Evolutionary conservation across 768 basidiomycete genomes (phyloP).

Genomic region (Amylocystis lapponica): DNA sequence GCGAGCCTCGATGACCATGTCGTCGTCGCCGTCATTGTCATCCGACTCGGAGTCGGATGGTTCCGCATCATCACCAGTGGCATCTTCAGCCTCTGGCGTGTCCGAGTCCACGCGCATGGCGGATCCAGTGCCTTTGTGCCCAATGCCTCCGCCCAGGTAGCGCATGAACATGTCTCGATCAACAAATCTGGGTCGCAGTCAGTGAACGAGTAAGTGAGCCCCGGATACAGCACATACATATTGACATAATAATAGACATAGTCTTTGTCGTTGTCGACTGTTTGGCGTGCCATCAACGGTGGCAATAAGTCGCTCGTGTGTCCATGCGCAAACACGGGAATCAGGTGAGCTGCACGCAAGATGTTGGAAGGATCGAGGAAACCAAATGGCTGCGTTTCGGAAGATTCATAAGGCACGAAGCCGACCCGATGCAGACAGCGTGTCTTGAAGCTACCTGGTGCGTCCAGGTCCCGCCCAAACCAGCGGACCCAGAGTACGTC

Average conservation of each 20-base stretch:
- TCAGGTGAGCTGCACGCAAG: conserved; percentile 34
- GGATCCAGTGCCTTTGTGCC: conserved; percentile 11
- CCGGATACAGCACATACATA: conserved; percentile 19
- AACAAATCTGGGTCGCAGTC: conserved; percentile 16
- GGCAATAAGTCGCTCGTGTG: conserved; percentile 7
- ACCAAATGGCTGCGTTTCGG: conserved; percentile 28
- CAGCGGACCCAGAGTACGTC: conserved; percentile 37
- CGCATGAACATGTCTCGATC: conserved; percentile 24
- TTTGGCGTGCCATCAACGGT: conserved; percentile 6
- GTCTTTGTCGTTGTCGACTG: no score
- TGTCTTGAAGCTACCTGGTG: conserved; percentile 18
- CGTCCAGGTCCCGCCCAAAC: conserved; percentile 26
- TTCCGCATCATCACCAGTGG: not conserved
- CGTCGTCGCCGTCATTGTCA: not conserved
- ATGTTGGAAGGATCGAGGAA: conserved; percentile 40
- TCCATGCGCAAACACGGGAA: conserved; percentile 34
- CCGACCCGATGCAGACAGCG: conserved; percentile 31
- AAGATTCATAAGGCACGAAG: no score
- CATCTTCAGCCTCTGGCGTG: no score
- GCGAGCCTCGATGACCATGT: not conserved
- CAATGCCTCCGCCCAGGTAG: conserved; percentile 19
- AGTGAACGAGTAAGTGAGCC: no score
- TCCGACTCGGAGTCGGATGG: no score
- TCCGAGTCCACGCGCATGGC: not conserved
- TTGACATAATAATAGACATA: conserved; percentile 20